A percentile compares a stretch with the other conserved stretches of the same genome.
Evolutionary conservation across 164 flowering plant genomes (phyloP).

Genomic region (Vitis rotundifolia): DNA sequence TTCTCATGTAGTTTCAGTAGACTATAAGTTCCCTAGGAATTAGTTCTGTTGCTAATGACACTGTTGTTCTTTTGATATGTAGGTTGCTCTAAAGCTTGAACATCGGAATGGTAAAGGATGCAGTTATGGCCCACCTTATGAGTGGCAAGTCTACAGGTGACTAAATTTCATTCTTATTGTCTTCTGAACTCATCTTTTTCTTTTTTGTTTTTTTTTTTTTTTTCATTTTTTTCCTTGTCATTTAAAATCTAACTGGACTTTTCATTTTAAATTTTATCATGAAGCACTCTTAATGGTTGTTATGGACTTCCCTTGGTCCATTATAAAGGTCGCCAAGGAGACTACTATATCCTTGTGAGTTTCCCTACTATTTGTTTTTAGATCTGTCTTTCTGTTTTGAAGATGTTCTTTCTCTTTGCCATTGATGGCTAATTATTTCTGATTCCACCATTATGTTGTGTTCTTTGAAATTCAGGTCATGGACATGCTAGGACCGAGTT

Average conservation of each 20-base stretch:
- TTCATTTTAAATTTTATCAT: constrained; percentile 3
- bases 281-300: constrained; percentile 53
- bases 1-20: neutral
- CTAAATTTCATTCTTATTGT: neutral
- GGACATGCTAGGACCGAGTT: constrained; percentile 66
- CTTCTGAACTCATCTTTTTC: neutral
- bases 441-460: neutral
- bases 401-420: neutral
- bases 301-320: constrained; percentile 58
- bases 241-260: constrained; percentile 4
- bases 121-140: constrained; percentile 54
- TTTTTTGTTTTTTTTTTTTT: too few species aligned
- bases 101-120: constrained; percentile 58
- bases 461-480: constrained; percentile 36
- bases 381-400: neutral
- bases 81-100: constrained; percentile 68
- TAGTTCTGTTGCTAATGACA: neutral
- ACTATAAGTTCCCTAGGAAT: neutral
- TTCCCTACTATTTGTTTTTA: neutral
- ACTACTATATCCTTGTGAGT: constrained; percentile 53
- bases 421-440: neutral
- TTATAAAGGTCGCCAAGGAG: constrained; percentile 60
- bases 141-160: constrained; percentile 68
- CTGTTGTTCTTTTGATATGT: constrained; percentile 1
- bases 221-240: neutral